A percentile compares a stretch with the other conserved stretches of the same genome.
These are phyloP conservation scores for Fusarium papillatum DNA, from an alignment of 2,329 filamentous ascomycete species.

Conservation along the genomic window DNA sequence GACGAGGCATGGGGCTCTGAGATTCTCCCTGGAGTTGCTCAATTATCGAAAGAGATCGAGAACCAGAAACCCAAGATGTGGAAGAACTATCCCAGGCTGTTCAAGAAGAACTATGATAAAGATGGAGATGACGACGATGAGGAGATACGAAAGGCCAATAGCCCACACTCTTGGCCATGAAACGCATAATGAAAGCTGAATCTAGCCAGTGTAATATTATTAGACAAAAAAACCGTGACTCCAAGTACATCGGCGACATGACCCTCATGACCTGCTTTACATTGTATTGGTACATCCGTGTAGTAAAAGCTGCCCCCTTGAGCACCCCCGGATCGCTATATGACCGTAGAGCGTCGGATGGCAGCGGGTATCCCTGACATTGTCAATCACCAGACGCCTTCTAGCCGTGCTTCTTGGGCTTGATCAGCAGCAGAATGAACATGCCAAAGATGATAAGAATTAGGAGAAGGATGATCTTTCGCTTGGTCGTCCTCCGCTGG, in stretches of 20 bases:
- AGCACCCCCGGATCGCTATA: background rate
- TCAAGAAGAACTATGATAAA: constrained; percentile 44
- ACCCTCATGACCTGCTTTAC: constrained; percentile 44
- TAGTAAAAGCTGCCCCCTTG: constrained; percentile 23
- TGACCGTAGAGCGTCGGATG: constrained; percentile 1
- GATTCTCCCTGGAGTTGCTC: constrained; percentile 42
- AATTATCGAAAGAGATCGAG: constrained; percentile 45
- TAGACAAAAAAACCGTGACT: constrained; percentile 43
- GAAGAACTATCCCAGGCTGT: constrained; percentile 46
- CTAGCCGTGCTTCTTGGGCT: constrained; percentile 72
- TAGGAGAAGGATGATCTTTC: constrained; percentile 93
- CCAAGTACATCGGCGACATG: constrained; percentile 42
- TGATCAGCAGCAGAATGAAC: constrained; percentile 86
- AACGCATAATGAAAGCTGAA: constrained; percentile 13
- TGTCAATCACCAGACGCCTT: constrained; percentile 19
- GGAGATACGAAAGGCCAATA: constrained; percentile 7
- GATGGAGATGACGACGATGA: constrained; percentile 12
- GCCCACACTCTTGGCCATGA: background rate
- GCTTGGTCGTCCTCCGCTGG: constrained; percentile 88
- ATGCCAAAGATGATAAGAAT: constrained; percentile 86
- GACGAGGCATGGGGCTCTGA: constrained; percentile 52
- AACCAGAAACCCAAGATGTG: constrained; percentile 47
- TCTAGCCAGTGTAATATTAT: constrained; percentile 39
- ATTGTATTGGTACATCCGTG: constrained; percentile 48
- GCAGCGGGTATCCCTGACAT: constrained; percentile 32